A percentile compares a stretch with the other conserved stretches of the same genome.
Conservation (phyloP, 306 rosid genomes). For the Vicia faba region DNA sequence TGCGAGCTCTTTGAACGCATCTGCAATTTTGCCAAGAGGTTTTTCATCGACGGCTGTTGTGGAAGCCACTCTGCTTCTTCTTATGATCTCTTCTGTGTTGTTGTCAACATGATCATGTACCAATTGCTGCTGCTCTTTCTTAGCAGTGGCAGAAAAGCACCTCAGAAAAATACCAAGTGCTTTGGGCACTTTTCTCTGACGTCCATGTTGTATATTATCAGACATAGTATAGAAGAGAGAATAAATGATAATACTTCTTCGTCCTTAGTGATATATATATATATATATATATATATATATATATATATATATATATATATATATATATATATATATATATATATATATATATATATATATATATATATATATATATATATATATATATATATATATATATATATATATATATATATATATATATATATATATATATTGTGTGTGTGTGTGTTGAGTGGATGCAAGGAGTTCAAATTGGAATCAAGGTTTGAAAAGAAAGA, state of each 20-base stretch:
- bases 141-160: constrained; percentile 6
- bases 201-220: not conserved
- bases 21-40: constrained; percentile 27
- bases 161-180: not conserved
- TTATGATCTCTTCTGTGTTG: not conserved
- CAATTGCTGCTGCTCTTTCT: constrained; percentile 11
- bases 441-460: not conserved
- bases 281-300: too few relatives aligned
- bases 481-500: too few relatives aligned
- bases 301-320: too few relatives aligned
- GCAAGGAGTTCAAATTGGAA: not conserved
- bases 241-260: constrained; percentile 7
- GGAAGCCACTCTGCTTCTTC: not conserved
- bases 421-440: too few relatives aligned
- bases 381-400: too few relatives aligned
- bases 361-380: too few relatives aligned
- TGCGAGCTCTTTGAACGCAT: constrained; percentile 28
- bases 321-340: too few relatives aligned
- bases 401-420: too few relatives aligned
- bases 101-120: not conserved
- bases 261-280: not conserved
- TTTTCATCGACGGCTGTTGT: not conserved
- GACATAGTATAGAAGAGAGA: not conserved
- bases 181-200: constrained; percentile 5
- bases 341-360: too few relatives aligned